Percentiles rank a stretch among this genome's conserved stretches.
These are phyloP conservation scores for Penicillium nordicum DNA, from an alignment of 2,329 filamentous ascomycete genomes.

Conservation along the genomic window DNA sequence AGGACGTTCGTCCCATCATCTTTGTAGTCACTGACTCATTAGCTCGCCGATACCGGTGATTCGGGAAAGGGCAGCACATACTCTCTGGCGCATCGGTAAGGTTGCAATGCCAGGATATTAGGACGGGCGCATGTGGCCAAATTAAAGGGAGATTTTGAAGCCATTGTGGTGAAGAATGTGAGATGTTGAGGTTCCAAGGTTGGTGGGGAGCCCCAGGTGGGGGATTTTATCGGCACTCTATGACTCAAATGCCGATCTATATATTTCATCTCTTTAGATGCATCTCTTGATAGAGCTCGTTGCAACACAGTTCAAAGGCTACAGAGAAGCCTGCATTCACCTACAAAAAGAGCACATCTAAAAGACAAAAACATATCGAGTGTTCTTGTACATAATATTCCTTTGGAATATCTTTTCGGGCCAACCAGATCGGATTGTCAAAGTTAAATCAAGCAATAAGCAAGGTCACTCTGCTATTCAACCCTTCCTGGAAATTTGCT, in stretches of 20 bases:
- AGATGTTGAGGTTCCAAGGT: background rate
- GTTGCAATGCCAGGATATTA: slow-evolving; percentile 72
- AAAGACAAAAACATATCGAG: too few species aligned
- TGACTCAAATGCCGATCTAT: slow-evolving; percentile 11
- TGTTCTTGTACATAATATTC: too few species aligned
- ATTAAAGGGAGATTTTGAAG: slow-evolving; percentile 59
- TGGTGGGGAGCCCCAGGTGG: background rate
- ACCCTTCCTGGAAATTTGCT: too few species aligned
- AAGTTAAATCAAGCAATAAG: too few species aligned
- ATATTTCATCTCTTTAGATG: background rate
- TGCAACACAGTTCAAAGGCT: too few species aligned
- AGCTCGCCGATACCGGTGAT: slow-evolving; percentile 14
- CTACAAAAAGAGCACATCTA: too few species aligned
- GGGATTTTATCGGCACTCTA: slow-evolving; percentile 6
- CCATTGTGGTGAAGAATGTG: slow-evolving; percentile 30
- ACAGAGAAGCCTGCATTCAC: too few species aligned
- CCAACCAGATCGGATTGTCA: too few species aligned
- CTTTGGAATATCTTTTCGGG: too few species aligned
- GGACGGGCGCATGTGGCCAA: slow-evolving; percentile 70
- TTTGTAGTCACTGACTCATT: slow-evolving; percentile 80
- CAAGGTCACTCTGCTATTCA: too few species aligned
- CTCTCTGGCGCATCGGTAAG: slow-evolving; percentile 80
- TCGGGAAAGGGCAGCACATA: slow-evolving; percentile 49
- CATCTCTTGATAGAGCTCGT: too few species aligned
- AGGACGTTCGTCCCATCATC: slow-evolving; percentile 94